A percentile compares a stretch with the other conserved stretches of the same genome.
Conservation (phyloP, 768 basidiomycete genomes). For the Terana coerulea region DNA sequence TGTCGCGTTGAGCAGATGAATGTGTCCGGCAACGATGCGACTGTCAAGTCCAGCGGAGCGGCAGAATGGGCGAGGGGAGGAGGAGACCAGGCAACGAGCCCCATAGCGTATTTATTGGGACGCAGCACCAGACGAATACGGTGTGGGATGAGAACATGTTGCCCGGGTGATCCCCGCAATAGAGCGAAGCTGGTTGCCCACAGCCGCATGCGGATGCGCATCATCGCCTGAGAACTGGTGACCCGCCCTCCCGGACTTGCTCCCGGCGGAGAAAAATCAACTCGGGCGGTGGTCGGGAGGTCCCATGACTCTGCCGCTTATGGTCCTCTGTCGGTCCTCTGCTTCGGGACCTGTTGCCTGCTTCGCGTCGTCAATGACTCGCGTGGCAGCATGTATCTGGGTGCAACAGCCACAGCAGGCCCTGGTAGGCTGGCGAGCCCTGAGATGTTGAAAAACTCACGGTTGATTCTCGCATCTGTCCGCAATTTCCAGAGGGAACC, state of each 20-base stretch:
- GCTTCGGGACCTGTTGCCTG: background rate
- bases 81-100: background rate
- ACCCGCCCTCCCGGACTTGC: too few species aligned
- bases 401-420: too few species aligned
- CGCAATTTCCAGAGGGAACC: too few species aligned
- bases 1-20: background rate
- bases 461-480: too few species aligned
- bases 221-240: slow-evolving; percentile 1
- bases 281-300: background rate
- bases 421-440: too few species aligned
- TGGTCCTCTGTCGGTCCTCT: background rate
- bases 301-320: slow-evolving; percentile 3
- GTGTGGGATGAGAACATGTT: background rate
- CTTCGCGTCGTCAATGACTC: background rate
- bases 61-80: background rate
- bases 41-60: background rate
- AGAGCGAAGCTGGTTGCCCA: background rate
- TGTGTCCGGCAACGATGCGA: background rate
- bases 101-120: background rate
- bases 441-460: too few species aligned
- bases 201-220: background rate
- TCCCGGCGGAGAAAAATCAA: background rate
- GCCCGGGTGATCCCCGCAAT: slow-evolving; percentile 9
- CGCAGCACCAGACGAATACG: background rate
- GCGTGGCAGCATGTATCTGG: too few species aligned